phyloP scores from a whole-genome alignment of 2,329 filamentous ascomycete genomes.

The Drechslera avenae region DNA sequence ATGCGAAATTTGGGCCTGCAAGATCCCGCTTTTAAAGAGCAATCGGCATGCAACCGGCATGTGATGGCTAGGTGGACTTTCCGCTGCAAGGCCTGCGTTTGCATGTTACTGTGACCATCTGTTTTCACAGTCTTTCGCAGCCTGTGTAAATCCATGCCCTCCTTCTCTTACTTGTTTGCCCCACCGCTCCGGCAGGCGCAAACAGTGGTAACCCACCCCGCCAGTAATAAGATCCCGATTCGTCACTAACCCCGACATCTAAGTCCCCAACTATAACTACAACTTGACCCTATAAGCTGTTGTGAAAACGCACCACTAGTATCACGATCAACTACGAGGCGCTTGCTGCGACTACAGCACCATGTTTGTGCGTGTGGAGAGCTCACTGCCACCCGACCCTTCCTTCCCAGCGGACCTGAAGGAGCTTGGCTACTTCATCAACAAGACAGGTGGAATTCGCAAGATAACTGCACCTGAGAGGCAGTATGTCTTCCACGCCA shows the following conservation, averaged over 20 bases:
- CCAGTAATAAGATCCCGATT: not conserved
- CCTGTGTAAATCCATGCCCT: not conserved
- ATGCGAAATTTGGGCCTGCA: not conserved
- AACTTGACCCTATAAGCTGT: not conserved
- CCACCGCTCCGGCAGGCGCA: constrained; percentile 20
- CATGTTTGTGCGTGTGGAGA: constrained; percentile 78
- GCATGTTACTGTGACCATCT: not conserved
- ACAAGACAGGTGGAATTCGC: constrained; percentile 74
- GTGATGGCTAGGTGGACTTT: too few relatives aligned
- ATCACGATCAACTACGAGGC: too few relatives aligned
- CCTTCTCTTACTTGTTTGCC: constrained; percentile 18
- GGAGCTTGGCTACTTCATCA: constrained; percentile 80
- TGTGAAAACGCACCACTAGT: too few relatives aligned
- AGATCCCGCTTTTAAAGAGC: not conserved
- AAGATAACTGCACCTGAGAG: constrained; percentile 68
- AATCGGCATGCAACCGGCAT: not conserved
- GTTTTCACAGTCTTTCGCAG: too few relatives aligned
- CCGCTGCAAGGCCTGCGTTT: too few relatives aligned
- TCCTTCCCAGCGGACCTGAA: constrained; percentile 68
- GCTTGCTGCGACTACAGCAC: not conserved
- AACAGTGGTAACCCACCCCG: constrained; percentile 10
- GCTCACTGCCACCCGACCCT: constrained; percentile 69
- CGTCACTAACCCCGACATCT: constrained; percentile 4
- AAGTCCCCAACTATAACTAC: not conserved
- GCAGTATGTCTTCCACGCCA: constrained; percentile 76